A percentile compares a stretch with the other conserved stretches of the same genome.
Evolutionary conservation across 768 basidiomycete genomes (phyloP).

Genomic region (Rhodocollybia butyracea): DNA sequence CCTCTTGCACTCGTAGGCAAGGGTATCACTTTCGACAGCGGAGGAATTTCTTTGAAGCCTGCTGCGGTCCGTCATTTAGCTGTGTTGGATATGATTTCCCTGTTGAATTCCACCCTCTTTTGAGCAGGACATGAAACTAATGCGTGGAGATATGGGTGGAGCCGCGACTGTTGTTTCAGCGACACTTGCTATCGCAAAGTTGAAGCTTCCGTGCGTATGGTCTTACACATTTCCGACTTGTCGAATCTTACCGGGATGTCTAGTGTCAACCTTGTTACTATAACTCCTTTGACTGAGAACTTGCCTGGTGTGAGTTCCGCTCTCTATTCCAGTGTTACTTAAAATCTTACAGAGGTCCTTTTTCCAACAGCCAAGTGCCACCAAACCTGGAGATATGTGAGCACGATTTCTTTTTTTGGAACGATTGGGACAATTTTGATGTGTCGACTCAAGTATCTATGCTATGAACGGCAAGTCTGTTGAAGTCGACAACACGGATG

Average conservation of each 20-base stretch:
- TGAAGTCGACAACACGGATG: constrained; percentile 87
- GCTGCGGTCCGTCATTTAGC: constrained; percentile 41
- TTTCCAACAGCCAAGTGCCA: constrained; percentile 48
- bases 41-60: constrained; percentile 87
- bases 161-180: constrained; percentile 77
- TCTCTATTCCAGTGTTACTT: constrained; percentile 10
- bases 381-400: constrained; percentile 84
- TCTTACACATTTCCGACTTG: neutral
- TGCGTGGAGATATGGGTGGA: constrained; percentile 91
- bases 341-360: neutral
- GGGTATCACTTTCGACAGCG: constrained; percentile 87
- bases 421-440: neutral
- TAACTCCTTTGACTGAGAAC: constrained; percentile 81
- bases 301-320: constrained; percentile 61
- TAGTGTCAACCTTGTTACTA: constrained; percentile 72
- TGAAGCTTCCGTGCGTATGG: constrained; percentile 66
- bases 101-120: neutral
- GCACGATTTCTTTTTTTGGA: constrained; percentile 19
- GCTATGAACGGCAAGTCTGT: constrained; percentile 89
- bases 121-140: constrained; percentile 78
- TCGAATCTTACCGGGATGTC: too few species aligned
- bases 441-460: constrained; percentile 48
- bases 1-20: constrained; percentile 83
- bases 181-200: constrained; percentile 75
- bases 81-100: neutral